Percentiles rank a stretch among this genome's conserved stretches.
Conservation (phyloP, 2,329 filamentous ascomycete species). For the Cladosporium phlei region DNA sequence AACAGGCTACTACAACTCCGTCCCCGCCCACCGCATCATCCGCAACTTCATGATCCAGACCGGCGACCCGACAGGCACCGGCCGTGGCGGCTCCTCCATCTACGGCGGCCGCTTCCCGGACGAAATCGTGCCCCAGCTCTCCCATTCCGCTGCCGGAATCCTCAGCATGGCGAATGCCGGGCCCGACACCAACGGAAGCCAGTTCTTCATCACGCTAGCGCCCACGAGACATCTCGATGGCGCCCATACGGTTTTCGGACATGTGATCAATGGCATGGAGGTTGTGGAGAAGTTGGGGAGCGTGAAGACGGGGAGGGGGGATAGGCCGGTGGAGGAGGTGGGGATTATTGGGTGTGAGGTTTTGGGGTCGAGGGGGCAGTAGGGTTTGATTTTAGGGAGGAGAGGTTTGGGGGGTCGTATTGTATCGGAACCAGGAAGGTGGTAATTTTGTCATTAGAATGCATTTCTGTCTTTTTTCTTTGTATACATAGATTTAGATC, state of each 20-base stretch:
- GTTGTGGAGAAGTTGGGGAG: conserved; percentile 69
- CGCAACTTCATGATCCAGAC: conserved; percentile 99
- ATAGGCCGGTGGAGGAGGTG: conserved; percentile 62
- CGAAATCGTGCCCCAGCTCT: conserved; percentile 81
- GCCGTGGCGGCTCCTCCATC: conserved; percentile 93
- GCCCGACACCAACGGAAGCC: conserved; percentile 88
- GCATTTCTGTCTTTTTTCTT: no score
- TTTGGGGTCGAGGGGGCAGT: neutral
- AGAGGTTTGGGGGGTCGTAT: no score
- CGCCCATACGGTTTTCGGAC: conserved; percentile 96
- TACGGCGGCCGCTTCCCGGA: conserved; percentile 97
- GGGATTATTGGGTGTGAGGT: conserved; percentile 52
- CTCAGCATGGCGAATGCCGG: conserved; percentile 98
- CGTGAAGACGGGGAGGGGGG: conserved; percentile 72
- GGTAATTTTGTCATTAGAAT: no score
- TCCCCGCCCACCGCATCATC: conserved; percentile 90
- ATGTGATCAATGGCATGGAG: conserved; percentile 89
- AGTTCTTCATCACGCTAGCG: conserved; percentile 97
- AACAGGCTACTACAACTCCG: conserved; percentile 81
- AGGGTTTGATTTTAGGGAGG: no score
- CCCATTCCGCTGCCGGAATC: conserved; percentile 89
- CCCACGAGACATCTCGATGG: conserved; percentile 86
- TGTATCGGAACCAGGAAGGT: no score
- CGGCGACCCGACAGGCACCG: conserved; percentile 95
- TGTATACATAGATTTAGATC: no score